These are phyloP conservation scores for Puccinia hordei DNA, from an alignment of 1,284 basidiomycete genomes.

Conservation along the genomic window DNA sequence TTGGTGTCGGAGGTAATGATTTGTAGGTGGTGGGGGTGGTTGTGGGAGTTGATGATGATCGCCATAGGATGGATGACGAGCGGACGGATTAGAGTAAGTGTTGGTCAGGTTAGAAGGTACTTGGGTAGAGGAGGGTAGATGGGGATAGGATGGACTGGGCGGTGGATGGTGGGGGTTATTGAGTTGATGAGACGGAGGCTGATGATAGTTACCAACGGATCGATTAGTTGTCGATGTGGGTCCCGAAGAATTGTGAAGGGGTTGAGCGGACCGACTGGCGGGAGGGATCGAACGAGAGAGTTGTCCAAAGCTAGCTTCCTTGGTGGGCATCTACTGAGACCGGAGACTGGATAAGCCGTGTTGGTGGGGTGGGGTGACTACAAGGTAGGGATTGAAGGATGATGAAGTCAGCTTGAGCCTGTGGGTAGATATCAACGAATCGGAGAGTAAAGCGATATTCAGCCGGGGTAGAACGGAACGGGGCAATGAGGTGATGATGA, in stretches of 20 bases:
- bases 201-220: slow-evolving; percentile 29
- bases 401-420: no score
- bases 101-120: slow-evolving; percentile 14
- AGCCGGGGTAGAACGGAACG: no score
- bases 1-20: not conserved
- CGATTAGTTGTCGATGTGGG: not conserved
- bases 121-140: slow-evolving; percentile 4
- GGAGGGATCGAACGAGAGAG: slow-evolving; percentile 21
- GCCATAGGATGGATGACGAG: slow-evolving; percentile 13
- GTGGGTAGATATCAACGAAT: no score
- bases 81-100: not conserved
- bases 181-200: slow-evolving; percentile 23
- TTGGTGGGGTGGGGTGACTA: no score
- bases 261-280: not conserved
- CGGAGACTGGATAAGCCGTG: not conserved
- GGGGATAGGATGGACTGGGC: not conserved
- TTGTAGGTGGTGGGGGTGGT: not conserved
- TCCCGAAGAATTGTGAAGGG: not conserved
- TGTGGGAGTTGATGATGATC: slow-evolving; percentile 11
- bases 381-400: no score
- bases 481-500: no score
- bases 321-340: slow-evolving; percentile 15
- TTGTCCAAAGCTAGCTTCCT: slow-evolving; percentile 21
- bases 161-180: slow-evolving; percentile 7
- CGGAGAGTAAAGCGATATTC: no score